These are phyloP conservation scores for Ustulina deusta DNA, from an alignment of 2,329 filamentous ascomycete species.

Conservation along the genomic window DNA sequence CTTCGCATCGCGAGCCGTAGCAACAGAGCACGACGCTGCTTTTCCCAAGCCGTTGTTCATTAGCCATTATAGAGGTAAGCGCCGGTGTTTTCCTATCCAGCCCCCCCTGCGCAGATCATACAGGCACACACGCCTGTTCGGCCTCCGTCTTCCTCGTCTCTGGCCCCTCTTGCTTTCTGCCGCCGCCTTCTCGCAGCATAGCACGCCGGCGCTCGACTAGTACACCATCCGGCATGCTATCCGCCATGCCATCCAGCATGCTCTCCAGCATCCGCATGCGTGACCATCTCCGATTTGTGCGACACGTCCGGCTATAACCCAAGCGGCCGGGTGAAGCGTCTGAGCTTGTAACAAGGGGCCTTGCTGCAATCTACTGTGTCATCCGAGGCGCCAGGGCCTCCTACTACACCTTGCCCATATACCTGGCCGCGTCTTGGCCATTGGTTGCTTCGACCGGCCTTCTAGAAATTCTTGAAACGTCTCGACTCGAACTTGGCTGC, in stretches of 20 bases:
- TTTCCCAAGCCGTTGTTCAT: neutral
- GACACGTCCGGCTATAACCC: slow-evolving; percentile 24
- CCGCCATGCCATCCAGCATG: too few species aligned
- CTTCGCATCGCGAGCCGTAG: slow-evolving; percentile 19
- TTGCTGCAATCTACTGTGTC: slow-evolving; percentile 33
- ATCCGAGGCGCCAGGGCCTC: slow-evolving; percentile 24
- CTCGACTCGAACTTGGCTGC: slow-evolving; percentile 35
- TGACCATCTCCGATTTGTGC: slow-evolving; percentile 28
- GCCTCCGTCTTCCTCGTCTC: slow-evolving; percentile 22
- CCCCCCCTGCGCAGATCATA: slow-evolving; percentile 47
- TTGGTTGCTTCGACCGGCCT: slow-evolving; percentile 35
- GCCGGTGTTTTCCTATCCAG: slow-evolving; percentile 31
- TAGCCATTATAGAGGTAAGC: slow-evolving; percentile 34
- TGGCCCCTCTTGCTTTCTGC: slow-evolving; percentile 22
- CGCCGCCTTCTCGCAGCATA: slow-evolving; percentile 10
- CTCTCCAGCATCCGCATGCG: slow-evolving; percentile 7
- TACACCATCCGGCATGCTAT: too few species aligned
- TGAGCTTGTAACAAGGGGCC: slow-evolving; percentile 44
- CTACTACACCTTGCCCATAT: slow-evolving; percentile 10
- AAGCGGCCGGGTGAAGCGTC: slow-evolving; percentile 38
- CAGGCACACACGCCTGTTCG: slow-evolving; percentile 30
- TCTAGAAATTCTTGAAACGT: slow-evolving; percentile 37
- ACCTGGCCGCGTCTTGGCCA: slow-evolving; percentile 14
- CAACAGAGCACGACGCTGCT: neutral
- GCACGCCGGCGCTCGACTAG: slow-evolving; percentile 14